These are phyloP conservation scores for Eucalyptus curtisii DNA, from an alignment of 345 rosid genomes.

Conservation along the genomic window DNA sequence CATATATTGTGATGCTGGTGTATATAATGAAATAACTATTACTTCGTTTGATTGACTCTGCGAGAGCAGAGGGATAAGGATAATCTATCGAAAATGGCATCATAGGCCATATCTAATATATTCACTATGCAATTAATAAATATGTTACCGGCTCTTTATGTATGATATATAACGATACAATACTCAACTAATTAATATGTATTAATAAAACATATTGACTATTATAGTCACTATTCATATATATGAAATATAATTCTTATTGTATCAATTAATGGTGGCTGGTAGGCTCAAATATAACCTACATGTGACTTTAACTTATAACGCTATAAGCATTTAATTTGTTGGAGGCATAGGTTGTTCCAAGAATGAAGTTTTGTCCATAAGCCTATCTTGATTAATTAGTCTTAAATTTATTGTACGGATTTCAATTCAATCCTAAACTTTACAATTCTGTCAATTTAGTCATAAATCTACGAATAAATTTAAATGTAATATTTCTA, in stretches of 20 bases:
- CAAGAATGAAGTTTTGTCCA: background rate
- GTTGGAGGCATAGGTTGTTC: background rate
- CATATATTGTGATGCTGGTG: background rate
- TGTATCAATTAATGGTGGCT: background rate
- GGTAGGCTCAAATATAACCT: background rate
- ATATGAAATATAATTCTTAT: background rate
- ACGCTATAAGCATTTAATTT: background rate
- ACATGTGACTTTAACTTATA: background rate
- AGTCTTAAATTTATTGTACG: background rate
- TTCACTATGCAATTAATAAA: background rate
- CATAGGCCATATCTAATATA: background rate
- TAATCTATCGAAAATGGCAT: background rate
- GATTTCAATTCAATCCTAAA: background rate
- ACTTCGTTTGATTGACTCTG: background rate
- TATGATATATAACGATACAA: background rate
- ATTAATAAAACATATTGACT: background rate
- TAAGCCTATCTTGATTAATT: background rate
- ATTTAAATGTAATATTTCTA: accelerated
- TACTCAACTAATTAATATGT: background rate
- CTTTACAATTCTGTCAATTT: accelerated
- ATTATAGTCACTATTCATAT: background rate
- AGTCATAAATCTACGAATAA: accelerated
- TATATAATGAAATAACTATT: background rate
- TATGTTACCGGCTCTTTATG: background rate
- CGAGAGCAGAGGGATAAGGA: background rate